Base-by-base conservation (phyloP, 73 alveolate species). In the Paramecium tetraurelia region DNA sequence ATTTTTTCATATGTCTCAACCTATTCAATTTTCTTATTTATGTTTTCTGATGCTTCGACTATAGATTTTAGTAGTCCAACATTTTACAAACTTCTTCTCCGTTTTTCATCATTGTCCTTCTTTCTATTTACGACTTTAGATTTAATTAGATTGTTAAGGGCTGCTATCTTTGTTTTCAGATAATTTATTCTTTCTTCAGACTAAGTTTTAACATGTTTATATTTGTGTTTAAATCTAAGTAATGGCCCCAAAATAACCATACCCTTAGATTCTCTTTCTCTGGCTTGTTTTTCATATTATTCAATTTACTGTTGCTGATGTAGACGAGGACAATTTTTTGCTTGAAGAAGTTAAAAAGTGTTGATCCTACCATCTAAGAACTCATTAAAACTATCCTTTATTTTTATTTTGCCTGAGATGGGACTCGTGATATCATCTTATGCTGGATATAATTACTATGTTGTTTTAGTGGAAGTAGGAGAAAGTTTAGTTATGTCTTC, bases 151-250 rank as follows among this genome's bases (percentile, higher is more conserved):
- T 33, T 68, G n/a, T 68, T 68, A 11, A 68, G 46, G 21, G 16
- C 84, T 12, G 46, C 27, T 31, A 68, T 27, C 21, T 68, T 68
- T 12, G 50, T 33, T 72, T 40, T 72, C 3, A 72, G 59, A 72
- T 72, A 72, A 22, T 38, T 22, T 4, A 33, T 38, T 72, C 86
- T 72, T 18, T 72, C 86, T 18, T 72, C 86, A 36, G 86, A 33
- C 53, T 72, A 11, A 35, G 84, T 63, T 63, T 63, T 63, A 27
- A 63, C 84, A 63, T 63, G 84, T 63, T 63, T 63, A 63, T 63
- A 63, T 33, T 63, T 63, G n/a, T 63, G 84, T 33, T 63, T 63
- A 33, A 63, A 63, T 31, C 84, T 27, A 12, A 63, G 46, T 6
- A 63, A 63, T 31, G 84, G 84, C 1, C 84, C 84, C 24, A 63